phyloP scores from a whole-genome alignment of 2,329 filamentous ascomycete species.

The Botryotinia globosa region DNA sequence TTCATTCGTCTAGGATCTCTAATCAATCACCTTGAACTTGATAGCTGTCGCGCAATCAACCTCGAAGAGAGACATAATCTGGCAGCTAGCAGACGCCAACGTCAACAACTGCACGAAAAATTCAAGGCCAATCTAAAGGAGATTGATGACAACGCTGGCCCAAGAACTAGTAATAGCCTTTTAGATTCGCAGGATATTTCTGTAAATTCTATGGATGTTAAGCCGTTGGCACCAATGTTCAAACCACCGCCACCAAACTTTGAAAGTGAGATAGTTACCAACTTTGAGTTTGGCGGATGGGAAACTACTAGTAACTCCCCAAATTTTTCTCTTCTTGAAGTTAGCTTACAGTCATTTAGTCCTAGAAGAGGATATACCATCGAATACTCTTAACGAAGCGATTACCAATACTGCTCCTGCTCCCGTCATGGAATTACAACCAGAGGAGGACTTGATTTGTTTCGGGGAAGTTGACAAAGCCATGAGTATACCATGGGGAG shows the following conservation, averaged over 20 bases:
- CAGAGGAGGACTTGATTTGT: constrained; percentile 23
- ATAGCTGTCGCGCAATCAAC: constrained; percentile 10
- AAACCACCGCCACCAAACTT: background rate
- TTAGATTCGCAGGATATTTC: constrained; percentile 4
- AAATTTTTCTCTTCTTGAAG: background rate
- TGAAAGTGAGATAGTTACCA: background rate
- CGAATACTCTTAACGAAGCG: background rate
- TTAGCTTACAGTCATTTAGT: constrained; percentile 5
- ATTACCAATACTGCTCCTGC: background rate
- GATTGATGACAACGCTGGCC: background rate
- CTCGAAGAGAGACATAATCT: background rate
- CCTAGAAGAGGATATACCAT: constrained; percentile 11
- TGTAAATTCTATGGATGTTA: background rate
- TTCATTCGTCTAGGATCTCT: constrained; percentile 19
- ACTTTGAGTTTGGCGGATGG: constrained; percentile 9
- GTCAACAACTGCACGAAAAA: constrained; percentile 16
- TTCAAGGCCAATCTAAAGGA: constrained; percentile 13
- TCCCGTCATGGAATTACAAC: constrained; percentile 5
- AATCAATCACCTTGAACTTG: constrained; percentile 18
- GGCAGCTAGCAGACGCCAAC: constrained; percentile 11
- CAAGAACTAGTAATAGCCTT: background rate
- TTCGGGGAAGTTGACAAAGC: constrained; percentile 17
- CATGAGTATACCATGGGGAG: constrained; percentile 14
- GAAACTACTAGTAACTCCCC: constrained; percentile 5
- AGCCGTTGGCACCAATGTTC: background rate